Conservation (phyloP, 371 early-diverging fungal genomes). For the Conidiobolus incongruus region DNA sequence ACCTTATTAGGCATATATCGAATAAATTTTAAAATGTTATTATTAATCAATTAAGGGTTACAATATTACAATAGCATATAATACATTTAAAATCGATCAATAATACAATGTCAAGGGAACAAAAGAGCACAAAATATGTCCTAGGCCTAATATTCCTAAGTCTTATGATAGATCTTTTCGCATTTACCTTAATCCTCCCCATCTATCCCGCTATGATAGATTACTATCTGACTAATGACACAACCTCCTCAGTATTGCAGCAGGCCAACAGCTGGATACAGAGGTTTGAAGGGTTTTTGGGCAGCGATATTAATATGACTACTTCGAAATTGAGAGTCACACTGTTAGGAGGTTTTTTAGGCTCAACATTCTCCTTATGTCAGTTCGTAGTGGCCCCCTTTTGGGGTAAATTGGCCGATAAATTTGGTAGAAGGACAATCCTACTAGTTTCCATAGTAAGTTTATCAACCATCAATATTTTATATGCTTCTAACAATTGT, state of each 20-base stretch:
- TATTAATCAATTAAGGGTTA: no score
- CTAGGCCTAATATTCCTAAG: constrained; percentile 32
- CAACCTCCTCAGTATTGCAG: constrained; percentile 6
- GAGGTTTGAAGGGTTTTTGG: no score
- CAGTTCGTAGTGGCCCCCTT: constrained; percentile 74
- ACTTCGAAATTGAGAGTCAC: constrained; percentile 57
- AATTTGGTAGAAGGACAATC: constrained; percentile 59
- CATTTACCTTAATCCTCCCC: constrained; percentile 93
- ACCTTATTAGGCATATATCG: no score
- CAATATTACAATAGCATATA: no score
- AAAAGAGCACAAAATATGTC: constrained; percentile 5
- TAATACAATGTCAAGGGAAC: not conserved
- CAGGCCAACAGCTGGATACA: not conserved
- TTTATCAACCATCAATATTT: no score
- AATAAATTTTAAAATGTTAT: no score
- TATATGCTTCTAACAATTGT: no score
- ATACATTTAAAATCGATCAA: no score
- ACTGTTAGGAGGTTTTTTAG: constrained; percentile 80
- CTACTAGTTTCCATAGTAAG: constrained; percentile 68
- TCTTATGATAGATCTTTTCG: constrained; percentile 80
- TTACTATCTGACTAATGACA: constrained; percentile 13
- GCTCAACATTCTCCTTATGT: constrained; percentile 81
- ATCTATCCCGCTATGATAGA: constrained; percentile 56
- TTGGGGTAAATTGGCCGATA: constrained; percentile 66
- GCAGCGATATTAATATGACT: constrained; percentile 3